A percentile compares a stretch with the other conserved stretches of the same genome.
Conservation (phyloP, 345 rosid genomes). For the Arabidopsis thaliana region TAIR10.1 NC_003070.9:13550501-13551000, state of each 20-base stretch:
- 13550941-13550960: slow-evolving; percentile 13
- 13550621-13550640: slow-evolving; percentile 97
- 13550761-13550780: slow-evolving; percentile 93
- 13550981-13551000: slow-evolving; percentile 77
- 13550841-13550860: slow-evolving; percentile 98
- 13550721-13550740: slow-evolving; percentile 95
- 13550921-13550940: slow-evolving; percentile 25
- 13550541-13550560: slow-evolving; percentile 99
- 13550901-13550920: slow-evolving; percentile 74
- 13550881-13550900: slow-evolving; percentile 98
- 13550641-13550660: slow-evolving; percentile 31
- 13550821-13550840: slow-evolving; percentile 87
- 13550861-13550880: slow-evolving; percentile 99
- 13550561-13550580: slow-evolving; percentile 99
- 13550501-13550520: slow-evolving; percentile 3
- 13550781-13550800: slow-evolving; percentile 66
- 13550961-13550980: slow-evolving; percentile 33
- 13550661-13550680: neutral
- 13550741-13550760: slow-evolving; percentile 90
- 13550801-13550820: slow-evolving; percentile 96
- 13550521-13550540: slow-evolving; percentile 16
- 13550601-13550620: slow-evolving; percentile 98
- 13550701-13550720: slow-evolving; percentile 51
- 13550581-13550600: slow-evolving; percentile 98
- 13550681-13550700: slow-evolving; percentile 2